A percentile compares a stretch with the other conserved stretches of the same genome.
Conservation (phyloP, 768 basidiomycete genomes). For the Hygrocybe coccinea region DNA sequence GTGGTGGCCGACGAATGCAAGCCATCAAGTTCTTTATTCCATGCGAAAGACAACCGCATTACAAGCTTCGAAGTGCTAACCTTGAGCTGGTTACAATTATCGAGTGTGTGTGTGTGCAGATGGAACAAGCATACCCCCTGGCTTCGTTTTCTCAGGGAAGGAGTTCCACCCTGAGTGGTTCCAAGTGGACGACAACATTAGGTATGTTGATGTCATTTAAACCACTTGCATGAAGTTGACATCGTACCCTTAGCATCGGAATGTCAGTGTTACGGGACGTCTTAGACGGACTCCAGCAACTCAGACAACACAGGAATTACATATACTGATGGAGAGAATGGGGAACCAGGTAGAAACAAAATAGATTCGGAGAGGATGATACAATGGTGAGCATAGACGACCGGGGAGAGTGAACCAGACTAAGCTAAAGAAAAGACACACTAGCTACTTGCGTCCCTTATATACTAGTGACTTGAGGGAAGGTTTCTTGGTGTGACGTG, state of each 20-base stretch:
- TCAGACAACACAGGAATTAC: no score
- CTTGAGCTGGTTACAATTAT: conserved; percentile 33
- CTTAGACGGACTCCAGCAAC: no score
- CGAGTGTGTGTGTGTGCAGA: conserved; percentile 30
- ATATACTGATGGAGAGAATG: no score
- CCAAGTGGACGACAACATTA: neutral
- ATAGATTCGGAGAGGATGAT: no score
- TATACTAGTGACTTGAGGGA: no score
- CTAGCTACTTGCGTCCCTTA: no score
- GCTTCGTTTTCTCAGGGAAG: conserved; percentile 27
- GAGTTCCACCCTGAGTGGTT: neutral
- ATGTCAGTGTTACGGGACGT: no score
- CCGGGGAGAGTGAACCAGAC: no score
- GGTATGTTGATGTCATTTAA: neutral
- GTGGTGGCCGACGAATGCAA: conserved; percentile 5
- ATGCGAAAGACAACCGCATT: neutral
- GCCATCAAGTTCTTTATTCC: conserved; percentile 5
- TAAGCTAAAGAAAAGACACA: no score
- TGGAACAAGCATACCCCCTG: conserved; percentile 21
- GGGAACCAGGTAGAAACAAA: no score
- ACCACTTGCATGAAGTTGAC: neutral
- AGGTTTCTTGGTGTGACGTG: no score
- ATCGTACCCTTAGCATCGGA: neutral
- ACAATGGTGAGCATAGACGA: no score
- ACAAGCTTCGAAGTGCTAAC: conserved; percentile 21